These are phyloP conservation scores for Vitis amurensis DNA, from an alignment of 164 flowering plant species.

Conservation along the genomic window DNA sequence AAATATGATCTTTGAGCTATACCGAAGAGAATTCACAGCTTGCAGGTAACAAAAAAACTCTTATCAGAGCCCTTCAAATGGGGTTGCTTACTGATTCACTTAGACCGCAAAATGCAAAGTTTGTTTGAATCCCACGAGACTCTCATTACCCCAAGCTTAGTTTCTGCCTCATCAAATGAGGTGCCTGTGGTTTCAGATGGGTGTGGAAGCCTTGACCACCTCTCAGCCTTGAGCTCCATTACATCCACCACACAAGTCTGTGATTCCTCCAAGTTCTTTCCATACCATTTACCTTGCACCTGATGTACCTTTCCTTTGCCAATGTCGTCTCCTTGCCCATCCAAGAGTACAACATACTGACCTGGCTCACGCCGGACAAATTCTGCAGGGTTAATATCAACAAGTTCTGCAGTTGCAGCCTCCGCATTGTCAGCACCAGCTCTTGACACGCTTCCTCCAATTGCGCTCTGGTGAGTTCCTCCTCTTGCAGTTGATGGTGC, in stretches of 20 bases:
- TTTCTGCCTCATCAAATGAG: constrained; percentile 64
- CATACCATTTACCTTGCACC: constrained; percentile 67
- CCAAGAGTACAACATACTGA: constrained; percentile 50
- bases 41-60: constrained; percentile 3
- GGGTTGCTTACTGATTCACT: background rate
- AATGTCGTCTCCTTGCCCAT: constrained; percentile 50
- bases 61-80: background rate
- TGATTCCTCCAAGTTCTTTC: constrained; percentile 51
- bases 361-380: constrained; percentile 46
- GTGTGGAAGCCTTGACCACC: constrained; percentile 43
- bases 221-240: constrained; percentile 50
- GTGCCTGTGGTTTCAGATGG: constrained; percentile 59
- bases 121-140: constrained; percentile 69
- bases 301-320: constrained; percentile 64
- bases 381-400: constrained; percentile 21
- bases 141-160: constrained; percentile 55
- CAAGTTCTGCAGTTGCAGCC: constrained; percentile 20
- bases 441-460: constrained; percentile 19
- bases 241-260: constrained; percentile 61
- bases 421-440: constrained; percentile 23
- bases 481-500: constrained; percentile 29
- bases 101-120: constrained; percentile 15
- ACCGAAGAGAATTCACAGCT: constrained; percentile 1
- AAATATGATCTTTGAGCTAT: no score
- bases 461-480: constrained; percentile 11